Percentiles rank a stretch among this genome's conserved stretches.
phyloP scores from a whole-genome alignment of 371 early-diverging fungal genomes.

The Mucor velutinosus region DNA sequence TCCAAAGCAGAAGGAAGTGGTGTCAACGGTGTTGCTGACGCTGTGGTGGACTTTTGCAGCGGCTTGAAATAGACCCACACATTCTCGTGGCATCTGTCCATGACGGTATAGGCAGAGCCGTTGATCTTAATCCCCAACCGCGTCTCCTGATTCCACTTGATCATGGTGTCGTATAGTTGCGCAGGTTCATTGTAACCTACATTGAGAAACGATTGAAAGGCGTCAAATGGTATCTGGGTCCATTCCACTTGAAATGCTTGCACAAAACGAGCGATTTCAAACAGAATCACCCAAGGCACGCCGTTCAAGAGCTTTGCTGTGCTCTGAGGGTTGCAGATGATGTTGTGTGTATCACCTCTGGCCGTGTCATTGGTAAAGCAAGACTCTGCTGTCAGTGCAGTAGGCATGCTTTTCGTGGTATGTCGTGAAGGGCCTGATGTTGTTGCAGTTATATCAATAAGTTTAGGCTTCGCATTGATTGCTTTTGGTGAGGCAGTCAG shows the following conservation, averaged over 20 bases:
- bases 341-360: neutral
- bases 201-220: constrained; percentile 27
- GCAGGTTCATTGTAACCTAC: constrained; percentile 23
- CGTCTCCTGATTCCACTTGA: constrained; percentile 35
- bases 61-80: constrained; percentile 32
- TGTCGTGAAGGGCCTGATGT: neutral
- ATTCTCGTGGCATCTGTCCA: constrained; percentile 40
- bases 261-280: constrained; percentile 40
- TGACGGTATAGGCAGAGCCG: constrained; percentile 14
- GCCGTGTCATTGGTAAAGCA: constrained; percentile 2
- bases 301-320: constrained; percentile 12
- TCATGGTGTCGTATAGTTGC: constrained; percentile 29
- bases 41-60: neutral
- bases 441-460: neutral
- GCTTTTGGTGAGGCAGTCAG: neutral
- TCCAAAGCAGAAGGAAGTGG: neutral
- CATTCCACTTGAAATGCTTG: constrained; percentile 18
- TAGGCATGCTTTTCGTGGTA: neutral
- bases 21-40: neutral
- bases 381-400: neutral
- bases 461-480: neutral
- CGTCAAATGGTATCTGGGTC: constrained; percentile 33
- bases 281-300: constrained; percentile 31
- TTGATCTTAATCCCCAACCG: constrained; percentile 11
- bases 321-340: constrained; percentile 19